Percentiles rank a stretch among this genome's conserved stretches.
Conservation (phyloP, 345 rosid genomes). For the Hibiscus syriacus region DNA sequence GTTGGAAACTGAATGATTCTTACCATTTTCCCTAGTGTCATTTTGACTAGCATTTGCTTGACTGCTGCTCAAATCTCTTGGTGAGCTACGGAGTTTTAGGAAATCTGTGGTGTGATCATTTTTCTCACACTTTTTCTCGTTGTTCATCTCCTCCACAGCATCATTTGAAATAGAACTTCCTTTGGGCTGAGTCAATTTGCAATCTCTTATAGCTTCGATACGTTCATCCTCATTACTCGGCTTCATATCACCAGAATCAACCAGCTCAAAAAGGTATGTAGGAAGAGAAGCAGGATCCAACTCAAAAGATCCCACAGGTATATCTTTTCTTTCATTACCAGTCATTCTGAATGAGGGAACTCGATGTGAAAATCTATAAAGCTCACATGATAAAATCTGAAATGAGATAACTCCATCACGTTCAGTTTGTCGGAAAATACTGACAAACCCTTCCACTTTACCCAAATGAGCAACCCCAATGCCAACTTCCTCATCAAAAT, state of each 20-base stretch:
- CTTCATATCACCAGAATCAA: no score
- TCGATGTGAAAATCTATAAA: constrained; percentile 69
- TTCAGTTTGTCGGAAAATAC: constrained; percentile 40
- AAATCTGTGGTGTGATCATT: constrained; percentile 14
- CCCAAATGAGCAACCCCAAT: constrained; percentile 57
- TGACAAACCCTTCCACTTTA: constrained; percentile 75
- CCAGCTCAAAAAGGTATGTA: constrained; percentile 16
- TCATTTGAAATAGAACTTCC: constrained; percentile 14
- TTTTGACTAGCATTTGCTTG: constrained; percentile 9
- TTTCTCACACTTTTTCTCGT: constrained; percentile 15
- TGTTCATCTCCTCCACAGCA: constrained; percentile 16
- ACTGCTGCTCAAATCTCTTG: constrained; percentile 19
- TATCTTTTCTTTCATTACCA: constrained; percentile 65
- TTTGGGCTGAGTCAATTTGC: constrained; percentile 4
- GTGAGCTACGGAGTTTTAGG: constrained; percentile 32
- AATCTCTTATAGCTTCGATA: not conserved
- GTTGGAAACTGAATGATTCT: constrained; percentile 15
- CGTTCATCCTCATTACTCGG: constrained; percentile 9
- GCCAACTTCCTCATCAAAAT: constrained; percentile 40
- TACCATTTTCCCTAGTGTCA: constrained; percentile 1
- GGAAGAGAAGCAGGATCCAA: constrained; percentile 75
- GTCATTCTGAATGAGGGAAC: constrained; percentile 63
- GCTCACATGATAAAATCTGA: constrained; percentile 35
- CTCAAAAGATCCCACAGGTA: constrained; percentile 70
- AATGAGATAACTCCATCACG: constrained; percentile 23